Evolutionary conservation across 225 moss, liverwort and hornwort genomes (phyloP).

Genomic region (Anthoceros angustus): DNA sequence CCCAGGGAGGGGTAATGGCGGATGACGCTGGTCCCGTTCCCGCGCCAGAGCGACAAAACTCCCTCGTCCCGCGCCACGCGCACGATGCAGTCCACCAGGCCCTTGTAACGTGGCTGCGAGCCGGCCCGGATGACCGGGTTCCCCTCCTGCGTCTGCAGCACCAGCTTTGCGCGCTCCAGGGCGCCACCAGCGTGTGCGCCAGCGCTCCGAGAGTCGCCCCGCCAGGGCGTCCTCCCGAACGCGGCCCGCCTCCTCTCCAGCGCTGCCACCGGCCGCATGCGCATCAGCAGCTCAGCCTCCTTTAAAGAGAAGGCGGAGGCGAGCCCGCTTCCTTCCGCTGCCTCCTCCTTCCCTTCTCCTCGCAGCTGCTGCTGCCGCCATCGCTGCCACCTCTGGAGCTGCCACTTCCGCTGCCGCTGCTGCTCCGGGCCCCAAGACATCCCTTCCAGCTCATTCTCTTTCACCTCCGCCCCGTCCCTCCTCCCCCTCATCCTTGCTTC

Average conservation of each 20-base stretch:
- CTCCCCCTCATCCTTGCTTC: not conserved
- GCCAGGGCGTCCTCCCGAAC: slow-evolving; percentile 74
- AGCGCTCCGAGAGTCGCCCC: slow-evolving; percentile 76
- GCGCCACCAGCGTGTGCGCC: slow-evolving; percentile 85
- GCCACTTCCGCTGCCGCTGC: slow-evolving; percentile 7
- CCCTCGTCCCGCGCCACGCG: slow-evolving; percentile 81
- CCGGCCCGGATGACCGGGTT: slow-evolving; percentile 77
- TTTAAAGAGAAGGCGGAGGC: slow-evolving; percentile 2
- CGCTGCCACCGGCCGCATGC: not conserved
- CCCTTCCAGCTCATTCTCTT: not conserved
- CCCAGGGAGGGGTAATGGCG: slow-evolving; percentile 95
- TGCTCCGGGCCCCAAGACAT: not conserved
- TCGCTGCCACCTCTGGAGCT: slow-evolving; percentile 9
- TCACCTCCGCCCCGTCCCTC: slow-evolving; percentile 8
- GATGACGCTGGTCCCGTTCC: slow-evolving; percentile 77
- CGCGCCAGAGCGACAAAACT: slow-evolving; percentile 76
- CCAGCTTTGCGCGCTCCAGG: slow-evolving; percentile 92
- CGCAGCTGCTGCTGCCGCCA: not conserved
- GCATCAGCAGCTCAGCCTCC: not conserved
- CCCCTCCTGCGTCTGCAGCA: slow-evolving; percentile 93
- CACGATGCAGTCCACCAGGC: slow-evolving; percentile 68
- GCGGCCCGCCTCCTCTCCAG: slow-evolving; percentile 27
- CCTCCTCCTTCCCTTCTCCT: not conserved
- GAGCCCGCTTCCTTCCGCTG: not conserved
- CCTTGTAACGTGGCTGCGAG: slow-evolving; percentile 65